phyloP scores from a whole-genome alignment of 768 basidiomycete species.

The Boletus coccyginus region DNA sequence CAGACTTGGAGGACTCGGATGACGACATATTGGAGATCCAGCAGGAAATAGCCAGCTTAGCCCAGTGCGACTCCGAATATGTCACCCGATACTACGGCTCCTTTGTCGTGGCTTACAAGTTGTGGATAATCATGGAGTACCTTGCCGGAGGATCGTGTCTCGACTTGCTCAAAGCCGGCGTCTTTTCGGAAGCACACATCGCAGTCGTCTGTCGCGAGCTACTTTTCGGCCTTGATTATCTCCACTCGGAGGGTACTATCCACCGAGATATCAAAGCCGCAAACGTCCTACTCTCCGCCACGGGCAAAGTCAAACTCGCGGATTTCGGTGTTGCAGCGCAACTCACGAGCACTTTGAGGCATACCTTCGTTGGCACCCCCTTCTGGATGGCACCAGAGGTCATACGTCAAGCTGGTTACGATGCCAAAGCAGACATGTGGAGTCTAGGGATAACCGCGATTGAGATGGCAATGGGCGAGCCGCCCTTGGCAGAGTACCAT shows the following conservation, averaged over 20 bases:
- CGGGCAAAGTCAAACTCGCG: conserved; percentile 93
- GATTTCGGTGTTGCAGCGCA: conserved; percentile 99
- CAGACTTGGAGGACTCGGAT: conserved; percentile 96
- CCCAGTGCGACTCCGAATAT: conserved; percentile 94
- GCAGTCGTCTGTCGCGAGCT: conserved; percentile 94
- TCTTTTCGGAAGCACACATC: conserved; percentile 91
- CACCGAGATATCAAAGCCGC: conserved; percentile 99
- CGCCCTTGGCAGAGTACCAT: conserved; percentile 94
- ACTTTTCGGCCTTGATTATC: conserved; percentile 88
- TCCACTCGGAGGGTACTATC: conserved; percentile 94
- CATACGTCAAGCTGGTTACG: conserved; percentile 95
- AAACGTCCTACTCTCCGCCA: conserved; percentile 86
- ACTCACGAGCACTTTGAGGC: conserved; percentile 87
- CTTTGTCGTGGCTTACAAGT: conserved; percentile 93
- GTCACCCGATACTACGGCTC: conserved; percentile 97
- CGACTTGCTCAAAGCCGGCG: conserved; percentile 89
- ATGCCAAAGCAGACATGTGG: conserved; percentile 97
- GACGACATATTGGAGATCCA: conserved; percentile 99
- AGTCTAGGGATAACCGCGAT: conserved; percentile 97
- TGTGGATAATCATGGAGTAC: conserved; percentile 99
- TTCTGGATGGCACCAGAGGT: conserved; percentile 99
- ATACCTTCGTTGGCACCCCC: conserved; percentile 96
- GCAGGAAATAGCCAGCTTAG: conserved; percentile 95
- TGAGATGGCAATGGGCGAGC: conserved; percentile 97
- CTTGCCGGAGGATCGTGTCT: conserved; percentile 98